Conservation (phyloP, 768 basidiomycete genomes). For the Gelatoporia subvermispora region DNA sequence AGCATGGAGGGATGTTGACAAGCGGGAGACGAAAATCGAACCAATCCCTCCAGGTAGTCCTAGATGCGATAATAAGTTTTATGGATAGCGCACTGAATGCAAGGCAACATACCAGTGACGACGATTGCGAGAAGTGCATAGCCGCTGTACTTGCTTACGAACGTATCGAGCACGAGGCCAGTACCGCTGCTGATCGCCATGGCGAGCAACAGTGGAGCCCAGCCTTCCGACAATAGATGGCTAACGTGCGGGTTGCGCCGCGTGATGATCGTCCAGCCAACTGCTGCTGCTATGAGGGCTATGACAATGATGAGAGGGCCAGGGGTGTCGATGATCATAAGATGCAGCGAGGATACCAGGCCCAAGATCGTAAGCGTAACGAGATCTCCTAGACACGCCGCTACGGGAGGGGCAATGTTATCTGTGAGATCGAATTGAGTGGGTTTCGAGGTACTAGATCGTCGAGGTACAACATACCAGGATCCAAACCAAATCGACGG, state of each 20-base stretch:
- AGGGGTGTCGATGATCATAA: conserved; percentile 59
- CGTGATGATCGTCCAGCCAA: conserved; percentile 50
- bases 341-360: conserved; percentile 64
- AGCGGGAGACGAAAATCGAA: conserved; percentile 83
- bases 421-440: conserved; percentile 39
- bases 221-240: conserved; percentile 76
- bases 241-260: conserved; percentile 64
- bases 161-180: conserved; percentile 87
- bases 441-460: neutral
- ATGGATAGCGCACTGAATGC: neutral
- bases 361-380: conserved; percentile 84
- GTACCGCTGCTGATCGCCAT: conserved; percentile 86
- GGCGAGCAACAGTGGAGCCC: conserved; percentile 86
- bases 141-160: conserved; percentile 82
- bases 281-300: conserved; percentile 42
- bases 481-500: conserved; percentile 71
- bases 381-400: conserved; percentile 89
- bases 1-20: conserved; percentile 85
- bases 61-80: conserved; percentile 17
- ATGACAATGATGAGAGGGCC: conserved; percentile 54
- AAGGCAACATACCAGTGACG: conserved; percentile 61
- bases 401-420: conserved; percentile 94
- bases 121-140: conserved; percentile 86
- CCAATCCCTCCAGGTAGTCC: conserved; percentile 88
- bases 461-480: conserved; percentile 55